Evolutionary conservation across 352 stramenopile genomes (phyloP).

Genomic region (Phytopythium ostracodes): DNA sequence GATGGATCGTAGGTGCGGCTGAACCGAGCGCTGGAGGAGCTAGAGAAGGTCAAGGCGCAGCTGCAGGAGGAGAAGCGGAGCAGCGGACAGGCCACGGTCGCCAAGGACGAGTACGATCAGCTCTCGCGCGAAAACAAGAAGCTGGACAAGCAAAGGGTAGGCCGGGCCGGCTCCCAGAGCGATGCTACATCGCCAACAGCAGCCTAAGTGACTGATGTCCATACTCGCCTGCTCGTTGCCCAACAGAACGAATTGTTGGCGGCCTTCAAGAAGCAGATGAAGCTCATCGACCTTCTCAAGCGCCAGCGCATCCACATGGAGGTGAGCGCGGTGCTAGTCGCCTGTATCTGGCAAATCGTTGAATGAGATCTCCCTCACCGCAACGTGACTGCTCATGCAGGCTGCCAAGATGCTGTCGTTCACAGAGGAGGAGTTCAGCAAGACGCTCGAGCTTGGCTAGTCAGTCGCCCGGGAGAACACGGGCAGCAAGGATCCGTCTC

Average conservation of each 20-base stretch:
- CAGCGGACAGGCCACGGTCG: slow-evolving; percentile 41
- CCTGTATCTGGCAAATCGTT: not conserved
- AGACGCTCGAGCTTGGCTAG: slow-evolving; percentile 62
- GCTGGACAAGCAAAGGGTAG: slow-evolving; percentile 81
- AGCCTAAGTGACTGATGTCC: not conserved
- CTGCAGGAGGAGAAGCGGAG: slow-evolving; percentile 51
- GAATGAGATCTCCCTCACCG: not conserved
- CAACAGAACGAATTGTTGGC: slow-evolving; percentile 55
- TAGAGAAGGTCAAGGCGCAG: slow-evolving; percentile 67
- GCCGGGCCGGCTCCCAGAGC: no score
- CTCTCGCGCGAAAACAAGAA: slow-evolving; percentile 65
- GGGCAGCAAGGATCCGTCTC: no score
- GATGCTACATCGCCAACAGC: not conserved
- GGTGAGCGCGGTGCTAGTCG: not conserved
- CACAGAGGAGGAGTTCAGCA: slow-evolving; percentile 81
- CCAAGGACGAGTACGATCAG: slow-evolving; percentile 54
- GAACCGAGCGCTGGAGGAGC: slow-evolving; percentile 70
- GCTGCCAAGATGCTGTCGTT: slow-evolving; percentile 85
- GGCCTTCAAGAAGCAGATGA: slow-evolving; percentile 87
- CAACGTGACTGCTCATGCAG: slow-evolving; percentile 16
- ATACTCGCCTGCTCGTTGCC: slow-evolving; percentile 1
- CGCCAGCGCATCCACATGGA: slow-evolving; percentile 86
- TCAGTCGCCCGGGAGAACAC: not conserved
- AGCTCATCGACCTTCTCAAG: slow-evolving; percentile 84
- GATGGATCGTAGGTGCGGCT: slow-evolving; percentile 43